Base-by-base conservation (phyloP, 2,329 filamentous ascomycete species). In the Phoma sp. region DNA sequence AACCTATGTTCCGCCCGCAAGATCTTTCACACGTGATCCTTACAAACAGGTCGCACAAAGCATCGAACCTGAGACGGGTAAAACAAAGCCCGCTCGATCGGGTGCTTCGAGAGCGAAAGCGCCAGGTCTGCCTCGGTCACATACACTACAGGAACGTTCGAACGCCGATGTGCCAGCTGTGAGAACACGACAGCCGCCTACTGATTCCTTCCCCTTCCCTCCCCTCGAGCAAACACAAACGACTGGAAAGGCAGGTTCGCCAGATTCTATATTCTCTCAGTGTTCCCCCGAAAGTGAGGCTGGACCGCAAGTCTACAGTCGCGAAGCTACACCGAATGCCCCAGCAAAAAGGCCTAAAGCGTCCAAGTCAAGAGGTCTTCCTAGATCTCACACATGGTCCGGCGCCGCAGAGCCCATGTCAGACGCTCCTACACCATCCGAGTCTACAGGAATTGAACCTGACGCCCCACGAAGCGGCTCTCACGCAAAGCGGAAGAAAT, bases 401-500 rank as follows among this genome's bases (percentile, higher is more conserved):
- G 72, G 67, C 29, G 52, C 59, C 28, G 68, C 59, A 25, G 73
- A 73, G 47, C 62, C 64, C 4, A 70, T 69, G 62, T 73, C 72
- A 30, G 73, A 74, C 58, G 65, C 65, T 10, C 60, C 66, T 21
- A 59, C 55, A 6, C 64, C 69, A 25, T 56, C 57, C 17, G 69
- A 73, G 9, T 29, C 37, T 18, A 17, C 21, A 15, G 37, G 26
- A 2, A 39, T 20, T 20, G 46, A 54, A 2, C 39, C 33, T 14
- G 54, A 53, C 11, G 62, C 63, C 23, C 63, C 65, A 51, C 74
- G 80, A 49, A 81, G 77, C 68, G 82, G 74, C 62, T 80, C 74
- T 72, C 84, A 75, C 76, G 84, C 73, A 80, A 87, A 81, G 84
- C 89, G 82, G 82, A 88, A 78, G 74, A 90, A 90, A 59, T 77